These are phyloP conservation scores for Epichloe aotearoae DNA, from an alignment of 2,329 filamentous ascomycete genomes.

Conservation along the genomic window DNA sequence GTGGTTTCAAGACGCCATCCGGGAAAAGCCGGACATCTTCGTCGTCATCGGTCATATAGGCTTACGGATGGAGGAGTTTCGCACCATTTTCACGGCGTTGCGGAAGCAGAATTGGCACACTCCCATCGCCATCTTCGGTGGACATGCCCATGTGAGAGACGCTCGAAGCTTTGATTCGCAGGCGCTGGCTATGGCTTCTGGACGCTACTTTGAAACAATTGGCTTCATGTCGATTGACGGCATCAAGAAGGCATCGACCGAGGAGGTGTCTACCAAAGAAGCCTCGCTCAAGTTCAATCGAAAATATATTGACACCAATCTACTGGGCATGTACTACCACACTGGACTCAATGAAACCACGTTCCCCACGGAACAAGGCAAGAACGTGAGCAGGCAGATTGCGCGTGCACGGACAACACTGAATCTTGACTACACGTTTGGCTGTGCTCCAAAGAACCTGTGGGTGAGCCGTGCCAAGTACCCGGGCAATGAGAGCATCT, in stretches of 20 bases:
- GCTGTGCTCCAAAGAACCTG: slow-evolving; percentile 69
- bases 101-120: slow-evolving; percentile 63
- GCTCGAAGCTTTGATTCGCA: slow-evolving; percentile 66
- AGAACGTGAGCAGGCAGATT: slow-evolving; percentile 59
- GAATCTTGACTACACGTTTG: slow-evolving; percentile 58
- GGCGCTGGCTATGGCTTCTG: slow-evolving; percentile 70
- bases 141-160: slow-evolving; percentile 81
- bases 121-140: slow-evolving; percentile 85
- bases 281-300: slow-evolving; percentile 50
- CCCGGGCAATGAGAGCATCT: slow-evolving; percentile 61
- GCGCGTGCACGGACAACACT: slow-evolving; percentile 54
- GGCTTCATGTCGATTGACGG: slow-evolving; percentile 84
- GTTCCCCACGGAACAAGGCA: slow-evolving; percentile 65
- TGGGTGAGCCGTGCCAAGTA: slow-evolving; percentile 76
- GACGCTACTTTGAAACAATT: slow-evolving; percentile 88
- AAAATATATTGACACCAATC: slow-evolving; percentile 87
- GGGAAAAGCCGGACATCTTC: slow-evolving; percentile 78
- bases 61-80: slow-evolving; percentile 67
- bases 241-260: slow-evolving; percentile 21
- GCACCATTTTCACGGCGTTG: slow-evolving; percentile 65
- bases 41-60: slow-evolving; percentile 78
- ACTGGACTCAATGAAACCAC: slow-evolving; percentile 56
- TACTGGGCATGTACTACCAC: slow-evolving; percentile 73
- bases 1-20: slow-evolving; percentile 81
- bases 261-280: slow-evolving; percentile 17